These are phyloP conservation scores for Talaromyces funiculosus DNA, from an alignment of 2,329 filamentous ascomycete species.

Conservation along the genomic window DNA sequence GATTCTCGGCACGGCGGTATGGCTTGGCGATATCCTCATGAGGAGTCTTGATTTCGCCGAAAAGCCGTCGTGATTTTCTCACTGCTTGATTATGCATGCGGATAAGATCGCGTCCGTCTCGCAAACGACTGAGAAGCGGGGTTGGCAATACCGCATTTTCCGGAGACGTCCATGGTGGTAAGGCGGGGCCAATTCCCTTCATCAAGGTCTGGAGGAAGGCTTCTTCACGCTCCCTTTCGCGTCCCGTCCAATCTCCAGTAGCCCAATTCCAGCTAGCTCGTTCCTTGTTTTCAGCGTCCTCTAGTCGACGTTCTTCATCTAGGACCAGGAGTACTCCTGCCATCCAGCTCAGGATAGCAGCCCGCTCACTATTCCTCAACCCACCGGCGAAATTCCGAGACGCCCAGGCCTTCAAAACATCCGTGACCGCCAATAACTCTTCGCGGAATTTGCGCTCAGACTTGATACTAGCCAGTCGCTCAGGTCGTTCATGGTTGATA, in stretches of 20 bases:
- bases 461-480: conserved; percentile 78
- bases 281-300: conserved; percentile 66
- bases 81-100: conserved; percentile 86
- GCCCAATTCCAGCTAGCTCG: conserved; percentile 76
- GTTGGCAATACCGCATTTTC: conserved; percentile 47
- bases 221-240: conserved; percentile 71
- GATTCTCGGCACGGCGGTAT: conserved; percentile 87
- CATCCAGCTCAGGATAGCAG: conserved; percentile 74
- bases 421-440: conserved; percentile 79
- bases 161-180: conserved; percentile 64
- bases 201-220: conserved; percentile 73
- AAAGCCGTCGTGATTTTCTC: conserved; percentile 74
- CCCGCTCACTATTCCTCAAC: conserved; percentile 69
- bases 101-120: conserved; percentile 74
- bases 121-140: conserved; percentile 66
- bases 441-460: conserved; percentile 78
- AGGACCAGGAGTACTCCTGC: conserved; percentile 71
- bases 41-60: conserved; percentile 81
- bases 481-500: conserved; percentile 81
- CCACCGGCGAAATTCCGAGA: conserved; percentile 79
- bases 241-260: conserved; percentile 67
- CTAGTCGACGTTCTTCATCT: conserved; percentile 67
- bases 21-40: conserved; percentile 93
- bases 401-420: conserved; percentile 87
- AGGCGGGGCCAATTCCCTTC: conserved; percentile 45